Evolutionary conservation across 2,329 filamentous ascomycete species (phyloP), one percentile per base, ranked within the genome.

Genomic region (Cytospora chrysosperma): DNA sequence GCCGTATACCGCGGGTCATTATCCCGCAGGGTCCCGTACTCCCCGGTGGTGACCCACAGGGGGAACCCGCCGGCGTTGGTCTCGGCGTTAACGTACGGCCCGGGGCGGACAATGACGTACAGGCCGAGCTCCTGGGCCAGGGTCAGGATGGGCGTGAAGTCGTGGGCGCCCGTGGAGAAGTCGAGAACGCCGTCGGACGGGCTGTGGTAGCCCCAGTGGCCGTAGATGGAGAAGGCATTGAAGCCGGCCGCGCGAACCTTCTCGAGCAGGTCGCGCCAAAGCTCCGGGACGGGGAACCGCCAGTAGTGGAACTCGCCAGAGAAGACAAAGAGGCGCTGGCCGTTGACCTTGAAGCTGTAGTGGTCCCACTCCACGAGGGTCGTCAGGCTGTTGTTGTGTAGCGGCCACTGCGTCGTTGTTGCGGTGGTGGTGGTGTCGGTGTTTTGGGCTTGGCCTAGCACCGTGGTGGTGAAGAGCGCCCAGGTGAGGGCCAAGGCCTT

Each of bases 41-140:
- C 84, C 51, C 85, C 86, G 0, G 85, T 87, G 0, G 85, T 88
- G 7, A 85, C 72, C 85, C 86, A 89, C 1, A 86, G 74, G 0
- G 86, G 84, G 62, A 87, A 85, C 0, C 86, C 86, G 34, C 87
- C 86, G 1, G 82, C 85, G 66, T 83, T 87, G 3, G 84, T 79
- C 70, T 88, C 87, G 1, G 85, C 86, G 66, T 88, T 89, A 63
- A 86, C 80, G 62, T 88, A 89, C 0, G 85, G 85, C 0, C 86
- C 85, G 0, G 85, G 84, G 0, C 85, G 77, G 1, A 81, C 78
- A 30, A 86, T 80, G 47, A 85, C 78, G 66, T 85, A 85, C 47
- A 85, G 73, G 2, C 83, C 83, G 27, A 84, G 73, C 47, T 82
- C 76, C 66, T 84, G 79, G 3, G 83, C 83, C 28, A 84, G 75